A percentile compares a stretch with the other conserved stretches of the same genome.
phyloP scores from a whole-genome alignment of 192 early-diverging fungal species.

The Geranomyces michiganensis region DNA sequence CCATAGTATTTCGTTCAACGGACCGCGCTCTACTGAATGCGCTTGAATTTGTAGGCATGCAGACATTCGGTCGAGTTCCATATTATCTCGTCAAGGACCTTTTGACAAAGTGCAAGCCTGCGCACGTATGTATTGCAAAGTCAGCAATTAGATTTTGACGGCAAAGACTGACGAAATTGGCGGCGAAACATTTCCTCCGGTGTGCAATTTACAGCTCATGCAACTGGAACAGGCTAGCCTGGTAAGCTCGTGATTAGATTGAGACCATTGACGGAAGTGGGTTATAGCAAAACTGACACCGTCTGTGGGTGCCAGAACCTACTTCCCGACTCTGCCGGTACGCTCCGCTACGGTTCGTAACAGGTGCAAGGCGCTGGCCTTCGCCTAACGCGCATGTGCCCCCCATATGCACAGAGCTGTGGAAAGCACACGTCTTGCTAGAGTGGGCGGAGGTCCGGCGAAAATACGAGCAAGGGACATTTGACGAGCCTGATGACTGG shows the following conservation, averaged over 20 bases:
- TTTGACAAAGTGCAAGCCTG: neutral
- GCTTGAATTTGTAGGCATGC: neutral
- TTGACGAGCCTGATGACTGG: constrained; percentile 2
- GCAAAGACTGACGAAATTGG: too few relatives aligned
- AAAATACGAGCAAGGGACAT: neutral
- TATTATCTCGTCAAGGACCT: constrained; percentile 9
- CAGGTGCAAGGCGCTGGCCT: neutral
- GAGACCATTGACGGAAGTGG: too few relatives aligned
- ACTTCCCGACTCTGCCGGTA: neutral
- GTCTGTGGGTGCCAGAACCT: neutral
- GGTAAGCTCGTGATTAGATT: neutral
- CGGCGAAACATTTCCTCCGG: too few relatives aligned
- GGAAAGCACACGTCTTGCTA: neutral
- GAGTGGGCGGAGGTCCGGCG: constrained; percentile 5
- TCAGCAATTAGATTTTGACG: too few relatives aligned
- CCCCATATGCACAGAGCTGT: neutral
- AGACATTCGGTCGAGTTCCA: neutral
- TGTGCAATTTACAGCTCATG: neutral
- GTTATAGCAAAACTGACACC: neutral
- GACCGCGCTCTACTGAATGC: neutral
- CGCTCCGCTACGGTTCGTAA: neutral
- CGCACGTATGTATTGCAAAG: neutral
- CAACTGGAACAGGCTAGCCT: neutral
- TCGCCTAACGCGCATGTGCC: too few relatives aligned
- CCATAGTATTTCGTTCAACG: neutral